Evolutionary conservation across 257 asterid genomes (phyloP).

Genomic region (Ballota nigra): DNA sequence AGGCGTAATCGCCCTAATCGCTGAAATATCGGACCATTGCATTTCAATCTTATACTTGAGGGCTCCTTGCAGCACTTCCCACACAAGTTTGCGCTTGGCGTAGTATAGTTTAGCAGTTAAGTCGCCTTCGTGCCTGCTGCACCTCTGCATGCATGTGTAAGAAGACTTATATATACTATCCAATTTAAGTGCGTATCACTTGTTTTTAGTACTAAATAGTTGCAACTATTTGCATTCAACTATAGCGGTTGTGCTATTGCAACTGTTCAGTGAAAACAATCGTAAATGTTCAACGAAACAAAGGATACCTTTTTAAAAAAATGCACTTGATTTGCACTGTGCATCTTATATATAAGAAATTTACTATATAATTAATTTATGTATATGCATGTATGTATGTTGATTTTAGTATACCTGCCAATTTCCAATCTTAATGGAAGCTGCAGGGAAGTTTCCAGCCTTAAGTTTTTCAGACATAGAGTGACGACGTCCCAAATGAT

Average conservation of each 20-base stretch:
- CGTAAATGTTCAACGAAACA: no score
- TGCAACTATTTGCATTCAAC: no score
- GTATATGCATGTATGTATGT: background rate
- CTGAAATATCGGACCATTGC: slow-evolving; percentile 63
- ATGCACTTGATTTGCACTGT: no score
- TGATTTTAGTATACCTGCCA: no score
- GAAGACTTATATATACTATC: background rate
- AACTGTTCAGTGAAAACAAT: no score
- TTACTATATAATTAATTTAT: no score
- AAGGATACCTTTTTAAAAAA: no score
- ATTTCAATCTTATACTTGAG: slow-evolving; percentile 74
- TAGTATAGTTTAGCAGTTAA: slow-evolving; percentile 57
- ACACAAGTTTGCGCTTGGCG: slow-evolving; percentile 56
- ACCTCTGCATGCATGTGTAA: slow-evolving; percentile 37
- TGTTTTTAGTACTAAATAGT: no score
- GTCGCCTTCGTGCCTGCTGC: slow-evolving; percentile 51
- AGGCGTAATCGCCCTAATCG: slow-evolving; percentile 37
- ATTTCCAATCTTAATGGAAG: background rate
- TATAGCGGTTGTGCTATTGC: no score
- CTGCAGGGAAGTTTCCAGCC: slow-evolving; percentile 19
- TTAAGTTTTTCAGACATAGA: slow-evolving; percentile 43
- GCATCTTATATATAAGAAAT: no score
- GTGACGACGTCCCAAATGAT: slow-evolving; percentile 15
- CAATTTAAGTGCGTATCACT: no score
- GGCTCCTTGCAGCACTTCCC: slow-evolving; percentile 73